phyloP scores from a whole-genome alignment of 1,284 basidiomycete species.

The Ceratorhiza oryzae-sativae region DNA sequence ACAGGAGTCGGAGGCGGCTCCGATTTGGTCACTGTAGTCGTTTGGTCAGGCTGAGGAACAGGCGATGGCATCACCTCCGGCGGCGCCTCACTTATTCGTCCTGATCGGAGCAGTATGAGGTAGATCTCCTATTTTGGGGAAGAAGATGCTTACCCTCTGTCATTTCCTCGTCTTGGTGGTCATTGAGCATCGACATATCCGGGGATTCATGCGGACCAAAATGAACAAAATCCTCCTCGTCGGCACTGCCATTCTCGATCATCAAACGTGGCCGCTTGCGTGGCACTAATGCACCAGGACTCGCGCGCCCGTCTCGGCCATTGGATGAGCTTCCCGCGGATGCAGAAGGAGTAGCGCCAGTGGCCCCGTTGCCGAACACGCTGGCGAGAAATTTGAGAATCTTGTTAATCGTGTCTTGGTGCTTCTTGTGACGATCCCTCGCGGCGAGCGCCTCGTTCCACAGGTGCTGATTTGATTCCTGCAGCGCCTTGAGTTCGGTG shows the following conservation, averaged over 20 bases:
- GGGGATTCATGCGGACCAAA: slow-evolving; percentile 29
- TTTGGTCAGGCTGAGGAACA: background rate
- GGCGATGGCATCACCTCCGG: slow-evolving; percentile 13
- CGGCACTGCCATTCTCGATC: slow-evolving; percentile 64
- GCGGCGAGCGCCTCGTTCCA: slow-evolving; percentile 92
- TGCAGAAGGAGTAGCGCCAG: slow-evolving; percentile 51
- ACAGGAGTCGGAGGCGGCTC: slow-evolving; percentile 30
- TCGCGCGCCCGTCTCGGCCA: slow-evolving; percentile 46
- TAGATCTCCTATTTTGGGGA: slow-evolving; percentile 4
- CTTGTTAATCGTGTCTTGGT: slow-evolving; percentile 96
- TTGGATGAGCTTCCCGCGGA: slow-evolving; percentile 55
- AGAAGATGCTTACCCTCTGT: slow-evolving; percentile 35
- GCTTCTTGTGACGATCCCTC: slow-evolving; percentile 82
- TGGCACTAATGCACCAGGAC: slow-evolving; percentile 56
- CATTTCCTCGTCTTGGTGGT: slow-evolving; percentile 42
- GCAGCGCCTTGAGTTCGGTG: slow-evolving; percentile 86
- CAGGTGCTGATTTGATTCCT: slow-evolving; percentile 84
- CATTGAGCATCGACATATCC: slow-evolving; percentile 23
- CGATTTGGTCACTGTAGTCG: background rate
- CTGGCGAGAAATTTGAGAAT: slow-evolving; percentile 94
- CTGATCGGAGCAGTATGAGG: slow-evolving; percentile 32
- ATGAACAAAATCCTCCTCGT: slow-evolving; percentile 49
- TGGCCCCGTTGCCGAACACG: slow-evolving; percentile 77
- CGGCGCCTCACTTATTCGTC: slow-evolving; percentile 35
- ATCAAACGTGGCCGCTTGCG: slow-evolving; percentile 64